Percentiles rank a stretch among this genome's conserved stretches.
Evolutionary conservation across 352 stramenopile species (phyloP).

Genomic region (Phytophthora hybrid): DNA sequence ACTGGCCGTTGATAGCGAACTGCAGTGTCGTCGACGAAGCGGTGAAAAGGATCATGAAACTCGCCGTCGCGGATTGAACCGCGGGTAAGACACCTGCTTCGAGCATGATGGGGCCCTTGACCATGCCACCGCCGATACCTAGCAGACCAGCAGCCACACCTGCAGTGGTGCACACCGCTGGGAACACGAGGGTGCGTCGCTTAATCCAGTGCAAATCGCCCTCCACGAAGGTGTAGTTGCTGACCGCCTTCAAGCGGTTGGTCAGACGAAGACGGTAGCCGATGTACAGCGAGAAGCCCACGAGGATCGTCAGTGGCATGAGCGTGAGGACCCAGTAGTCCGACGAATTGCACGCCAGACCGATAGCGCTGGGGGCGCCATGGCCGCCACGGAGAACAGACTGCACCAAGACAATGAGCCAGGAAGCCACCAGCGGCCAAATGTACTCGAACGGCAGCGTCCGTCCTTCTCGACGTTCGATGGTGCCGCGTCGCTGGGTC

Average conservation of each 20-base stretch:
- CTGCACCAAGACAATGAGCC: not conserved
- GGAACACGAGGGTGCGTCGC: not conserved
- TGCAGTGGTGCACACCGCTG: not conserved
- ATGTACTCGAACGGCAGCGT: constrained; percentile 3
- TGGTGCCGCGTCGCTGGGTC: not conserved
- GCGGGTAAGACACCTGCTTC: not conserved
- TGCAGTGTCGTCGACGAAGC: not conserved
- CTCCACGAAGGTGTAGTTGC: constrained; percentile 3
- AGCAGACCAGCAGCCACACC: constrained; percentile 4
- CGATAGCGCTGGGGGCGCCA: not conserved
- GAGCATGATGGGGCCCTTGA: constrained; percentile 5
- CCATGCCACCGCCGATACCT: not conserved
- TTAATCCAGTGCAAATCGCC: constrained; percentile 9
- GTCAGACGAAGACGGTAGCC: constrained; percentile 9
- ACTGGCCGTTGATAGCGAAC: constrained; percentile 5
- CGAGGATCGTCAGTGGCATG: not conserved
- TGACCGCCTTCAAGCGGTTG: constrained; percentile 5
- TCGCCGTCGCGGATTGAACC: not conserved
- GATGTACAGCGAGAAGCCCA: constrained; percentile 3
- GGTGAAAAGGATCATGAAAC: constrained; percentile 1
- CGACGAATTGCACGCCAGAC: not conserved
- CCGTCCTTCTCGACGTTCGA: not conserved
- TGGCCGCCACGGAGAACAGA: not conserved
- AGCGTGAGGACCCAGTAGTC: constrained; percentile 8
- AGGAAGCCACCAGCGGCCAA: not conserved